Base-by-base conservation (phyloP, 2,329 filamentous ascomycete species). In the Fusarium sp. region DNA sequence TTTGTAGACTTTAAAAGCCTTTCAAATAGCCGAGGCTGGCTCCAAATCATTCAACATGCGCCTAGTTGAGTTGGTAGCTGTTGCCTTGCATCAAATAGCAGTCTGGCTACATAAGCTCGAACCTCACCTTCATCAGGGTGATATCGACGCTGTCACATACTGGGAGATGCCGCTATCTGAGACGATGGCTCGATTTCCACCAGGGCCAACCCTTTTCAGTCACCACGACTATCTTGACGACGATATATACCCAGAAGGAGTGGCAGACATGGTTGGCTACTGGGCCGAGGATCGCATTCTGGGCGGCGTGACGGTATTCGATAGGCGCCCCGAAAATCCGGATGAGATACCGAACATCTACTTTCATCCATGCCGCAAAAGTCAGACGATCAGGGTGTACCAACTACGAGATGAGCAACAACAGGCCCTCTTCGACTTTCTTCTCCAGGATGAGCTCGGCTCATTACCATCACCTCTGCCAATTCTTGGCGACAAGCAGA, bases 261-360 rank as follows among this genome's bases (percentile, higher is more conserved):
- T 73, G 0, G 65, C 48, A 1, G 65, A 73, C 11, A 62, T 73
- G 9, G 69, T 70, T 24, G 69, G 69, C 4, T 73, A 73, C n/a
- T 73, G 65, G 69, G 65, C 65, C 6, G 65, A 73, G 15, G 69
- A 73, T n/a, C 61, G 65, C 3, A 57, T 73, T 6, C 15, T 70
- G 2, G 70, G 70, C 6, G 70, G 69, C 2, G 70, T 73, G 1
- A 22, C 38, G 18, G 56, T 70, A 2, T 73, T 73, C 1, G 61
- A 73, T n/a, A 48, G 65, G 1, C 41, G 39, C 10, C 26, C 61
- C 2, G 24, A 60, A 11, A 35, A 55, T 8, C 18, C 11, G 5
- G 31, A 8, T 10, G 36, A 44, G 2, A 26, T 52, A 0, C 51
- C 70, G 3, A 74, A 73, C 7, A 48, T 74, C n/a, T 70, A 73